These are phyloP conservation scores for Nitzschia palea DNA, from an alignment of 108 stramenopile species.

Conservation along the genomic window DNA sequence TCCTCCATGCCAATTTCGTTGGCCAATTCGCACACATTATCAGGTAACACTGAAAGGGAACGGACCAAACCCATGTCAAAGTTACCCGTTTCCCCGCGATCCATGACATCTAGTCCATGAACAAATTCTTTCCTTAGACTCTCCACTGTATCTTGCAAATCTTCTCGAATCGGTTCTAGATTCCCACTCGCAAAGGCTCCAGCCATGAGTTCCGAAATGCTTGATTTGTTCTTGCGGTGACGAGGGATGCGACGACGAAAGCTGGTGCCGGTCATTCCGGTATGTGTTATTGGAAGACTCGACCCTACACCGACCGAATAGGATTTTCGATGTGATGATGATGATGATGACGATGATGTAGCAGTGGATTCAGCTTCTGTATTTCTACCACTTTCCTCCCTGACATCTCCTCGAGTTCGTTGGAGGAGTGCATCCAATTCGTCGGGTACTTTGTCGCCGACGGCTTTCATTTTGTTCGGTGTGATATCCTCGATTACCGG, in stretches of 20 bases:
- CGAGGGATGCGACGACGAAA: background rate
- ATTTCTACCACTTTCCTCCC: background rate
- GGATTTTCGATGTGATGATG: conserved; percentile 7
- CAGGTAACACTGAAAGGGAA: conserved; percentile 35
- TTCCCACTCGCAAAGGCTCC: conserved; percentile 6
- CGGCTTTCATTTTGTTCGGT: too few species aligned
- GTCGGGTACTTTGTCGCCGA: too few species aligned
- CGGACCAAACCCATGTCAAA: conserved; percentile 34
- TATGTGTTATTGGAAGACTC: too few species aligned
- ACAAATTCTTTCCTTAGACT: conserved; percentile 6
- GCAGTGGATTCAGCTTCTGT: too few species aligned
- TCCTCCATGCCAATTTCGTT: conserved; percentile 16
- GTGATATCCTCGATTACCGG: too few species aligned
- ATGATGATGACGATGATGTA: too few species aligned
- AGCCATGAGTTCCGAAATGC: conserved; percentile 2
- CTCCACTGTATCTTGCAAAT: conserved; percentile 2
- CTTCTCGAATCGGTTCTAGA: conserved; percentile 24
- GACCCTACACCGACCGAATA: conserved; percentile 3
- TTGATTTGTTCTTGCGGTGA: conserved; percentile 18
- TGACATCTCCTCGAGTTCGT: background rate
- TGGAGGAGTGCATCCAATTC: conserved; percentile 13
- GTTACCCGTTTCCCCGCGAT: conserved; percentile 22
- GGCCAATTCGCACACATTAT: conserved; percentile 25
- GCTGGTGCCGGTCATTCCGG: background rate
- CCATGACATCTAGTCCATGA: conserved; percentile 16